phyloP scores from a whole-genome alignment of 441 rosid genomes.

The Croton setiger region DNA sequence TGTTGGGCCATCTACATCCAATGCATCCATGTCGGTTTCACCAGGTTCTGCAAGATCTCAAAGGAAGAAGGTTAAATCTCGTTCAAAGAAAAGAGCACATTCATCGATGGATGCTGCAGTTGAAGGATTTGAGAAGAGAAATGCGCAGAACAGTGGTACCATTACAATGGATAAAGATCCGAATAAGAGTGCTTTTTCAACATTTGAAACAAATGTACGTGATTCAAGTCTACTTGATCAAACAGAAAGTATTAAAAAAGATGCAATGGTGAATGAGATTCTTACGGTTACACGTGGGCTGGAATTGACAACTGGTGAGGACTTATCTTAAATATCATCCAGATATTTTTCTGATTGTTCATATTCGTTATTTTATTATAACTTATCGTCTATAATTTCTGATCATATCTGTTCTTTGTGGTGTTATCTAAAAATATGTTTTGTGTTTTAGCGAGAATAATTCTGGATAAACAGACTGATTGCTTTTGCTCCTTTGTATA shows the following conservation, averaged over 20 bases:
- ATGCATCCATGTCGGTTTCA: constrained; percentile 20
- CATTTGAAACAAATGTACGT: constrained; percentile 29
- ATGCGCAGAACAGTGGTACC: constrained; percentile 40
- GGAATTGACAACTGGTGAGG: constrained; percentile 64
- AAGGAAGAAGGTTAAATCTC: constrained; percentile 27
- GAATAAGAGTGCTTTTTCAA: constrained; percentile 22
- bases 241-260: constrained; percentile 30
- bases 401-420: neutral
- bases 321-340: constrained; percentile 7
- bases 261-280: constrained; percentile 34
- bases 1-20: constrained; percentile 54
- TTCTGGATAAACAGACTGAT: neutral
- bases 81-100: constrained; percentile 21
- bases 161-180: constrained; percentile 37
- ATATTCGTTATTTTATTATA: neutral
- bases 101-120: constrained; percentile 23
- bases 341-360: neutral
- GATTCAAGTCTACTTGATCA: constrained; percentile 30
- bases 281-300: constrained; percentile 40
- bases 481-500: neutral
- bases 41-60: constrained; percentile 22
- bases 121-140: constrained; percentile 38
- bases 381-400: neutral
- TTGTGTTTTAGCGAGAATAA: neutral
- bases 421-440: neutral